Evolutionary conservation across 768 basidiomycete species (phyloP).

Genomic region (Boletus tylopilopsis): DNA sequence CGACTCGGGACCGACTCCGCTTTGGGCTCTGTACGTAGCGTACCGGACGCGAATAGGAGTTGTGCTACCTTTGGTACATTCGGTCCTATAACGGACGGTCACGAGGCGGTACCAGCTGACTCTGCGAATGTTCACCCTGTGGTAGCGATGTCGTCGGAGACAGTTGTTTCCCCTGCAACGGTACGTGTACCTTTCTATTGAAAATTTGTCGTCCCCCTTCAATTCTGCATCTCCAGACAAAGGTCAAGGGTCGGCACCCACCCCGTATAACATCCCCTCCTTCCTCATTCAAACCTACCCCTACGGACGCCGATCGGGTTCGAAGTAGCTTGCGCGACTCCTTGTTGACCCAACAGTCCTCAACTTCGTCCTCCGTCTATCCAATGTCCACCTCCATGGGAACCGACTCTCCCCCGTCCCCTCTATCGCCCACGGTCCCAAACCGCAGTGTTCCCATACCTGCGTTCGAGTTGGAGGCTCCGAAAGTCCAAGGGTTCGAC

Average conservation of each 20-base stretch:
- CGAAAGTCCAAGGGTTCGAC: slow-evolving; percentile 49
- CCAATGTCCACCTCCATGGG: slow-evolving; percentile 68
- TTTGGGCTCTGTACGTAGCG: slow-evolving; percentile 7
- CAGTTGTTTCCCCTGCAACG: slow-evolving; percentile 9
- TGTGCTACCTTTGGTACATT: slow-evolving; percentile 21
- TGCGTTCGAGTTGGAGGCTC: slow-evolving; percentile 47
- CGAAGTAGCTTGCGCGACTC: slow-evolving; percentile 58
- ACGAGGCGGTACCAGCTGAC: slow-evolving; percentile 5
- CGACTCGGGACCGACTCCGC: slow-evolving; percentile 11
- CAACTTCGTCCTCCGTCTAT: slow-evolving; percentile 73
- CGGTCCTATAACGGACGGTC: slow-evolving; percentile 19
- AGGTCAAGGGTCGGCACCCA: slow-evolving; percentile 34
- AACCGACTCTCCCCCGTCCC: slow-evolving; percentile 62
- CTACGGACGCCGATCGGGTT: slow-evolving; percentile 30
- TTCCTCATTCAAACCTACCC: slow-evolving; percentile 30
- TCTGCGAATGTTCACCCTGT: slow-evolving; percentile 1
- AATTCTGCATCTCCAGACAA: slow-evolving; percentile 25
- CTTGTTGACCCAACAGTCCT: slow-evolving; percentile 58
- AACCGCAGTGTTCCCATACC: slow-evolving; percentile 41
- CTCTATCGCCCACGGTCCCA: slow-evolving; percentile 50
- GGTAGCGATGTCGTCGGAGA: slow-evolving; percentile 12
- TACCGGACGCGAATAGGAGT: slow-evolving; percentile 23
- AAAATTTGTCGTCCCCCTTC: slow-evolving; percentile 12
- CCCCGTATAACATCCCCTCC: slow-evolving; percentile 35
- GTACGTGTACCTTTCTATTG: slow-evolving; percentile 19